Base-by-base conservation (phyloP, 345 rosid genomes). In the Noccaea caerulescens region DNA sequence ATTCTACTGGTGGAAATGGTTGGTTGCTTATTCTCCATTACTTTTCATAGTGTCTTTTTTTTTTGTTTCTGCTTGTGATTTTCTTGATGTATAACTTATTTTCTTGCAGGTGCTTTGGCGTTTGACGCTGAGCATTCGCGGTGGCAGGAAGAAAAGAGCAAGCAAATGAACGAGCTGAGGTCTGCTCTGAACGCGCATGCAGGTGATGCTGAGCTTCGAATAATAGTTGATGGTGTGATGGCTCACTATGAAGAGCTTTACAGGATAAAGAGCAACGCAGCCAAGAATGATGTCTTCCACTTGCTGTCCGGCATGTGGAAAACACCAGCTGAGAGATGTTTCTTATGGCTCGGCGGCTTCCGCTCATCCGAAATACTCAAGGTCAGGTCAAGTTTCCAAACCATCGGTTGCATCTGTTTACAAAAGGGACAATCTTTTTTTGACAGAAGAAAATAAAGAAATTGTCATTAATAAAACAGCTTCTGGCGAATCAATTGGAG, bases 271-370 rank as follows among this genome's bases (percentile, higher is more conserved):
- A 81, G 88, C 77, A 88, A 88, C 51, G 99, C 98, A 68, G 97
- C 98, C 23, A 90, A 90, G 85, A 87, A 88, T 16, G 99, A 95
- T 70, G 98, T 95, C 74, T 95, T 95, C 80, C 99, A 95, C 82
- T 80, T 95, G 72, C 80, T 92, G 20, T 95, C 98, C 20, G 98
- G 99, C 64, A 95, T 92, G 98, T 95, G 98, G 99, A 95, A 95
- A 80, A 92, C 99, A 10, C 99, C 97, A 67, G 98, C 99, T 3
- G 98, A 95, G 83, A 87, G 99, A 71, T 95, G 99, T 79, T 95
- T 95, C 82, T 72, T 95, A 82, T 95, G 98, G 99, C 98, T 95
- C 10, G 99, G 99, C 39, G 99, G 99, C 60, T 95, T 92, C 75
- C 97, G 99, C 36, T 93, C 99, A 53, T 92, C 98, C 33, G 98